Evolutionary conservation across 306 rosid genomes (phyloP).

Genomic region (Cyamopsis tetragonoloba): DNA sequence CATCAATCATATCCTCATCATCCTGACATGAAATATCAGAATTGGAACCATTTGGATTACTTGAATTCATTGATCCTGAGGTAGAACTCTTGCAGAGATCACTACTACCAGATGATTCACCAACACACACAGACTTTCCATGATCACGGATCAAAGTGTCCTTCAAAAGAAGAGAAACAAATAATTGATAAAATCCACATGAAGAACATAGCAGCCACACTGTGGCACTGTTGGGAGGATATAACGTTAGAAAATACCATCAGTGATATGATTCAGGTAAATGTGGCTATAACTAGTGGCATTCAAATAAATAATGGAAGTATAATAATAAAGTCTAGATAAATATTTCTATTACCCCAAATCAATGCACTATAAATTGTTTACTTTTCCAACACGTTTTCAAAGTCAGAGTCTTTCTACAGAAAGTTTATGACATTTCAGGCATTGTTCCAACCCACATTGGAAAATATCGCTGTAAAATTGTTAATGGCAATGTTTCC

Average conservation of each 20-base stretch:
- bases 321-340: background rate
- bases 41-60: slow-evolving; percentile 37
- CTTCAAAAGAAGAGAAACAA: slow-evolving; percentile 28
- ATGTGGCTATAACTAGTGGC: background rate
- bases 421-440: background rate
- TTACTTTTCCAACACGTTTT: background rate
- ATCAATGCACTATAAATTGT: background rate
- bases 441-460: background rate
- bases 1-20: slow-evolving; percentile 38
- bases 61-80: slow-evolving; percentile 44
- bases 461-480: background rate
- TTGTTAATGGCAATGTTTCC: background rate
- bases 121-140: slow-evolving; percentile 36
- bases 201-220: background rate
- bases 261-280: background rate
- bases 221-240: background rate
- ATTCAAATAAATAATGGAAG: background rate
- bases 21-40: slow-evolving; percentile 43
- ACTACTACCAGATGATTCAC: slow-evolving; percentile 42
- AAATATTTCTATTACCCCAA: background rate
- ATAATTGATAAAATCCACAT: background rate
- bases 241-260: background rate
- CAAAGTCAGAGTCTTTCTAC: background rate
- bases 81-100: slow-evolving; percentile 50
- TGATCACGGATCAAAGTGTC: slow-evolving; percentile 32